Conservation (phyloP, 1,284 basidiomycete species). For the Cutaneotrichosporon mucoides region DNA sequence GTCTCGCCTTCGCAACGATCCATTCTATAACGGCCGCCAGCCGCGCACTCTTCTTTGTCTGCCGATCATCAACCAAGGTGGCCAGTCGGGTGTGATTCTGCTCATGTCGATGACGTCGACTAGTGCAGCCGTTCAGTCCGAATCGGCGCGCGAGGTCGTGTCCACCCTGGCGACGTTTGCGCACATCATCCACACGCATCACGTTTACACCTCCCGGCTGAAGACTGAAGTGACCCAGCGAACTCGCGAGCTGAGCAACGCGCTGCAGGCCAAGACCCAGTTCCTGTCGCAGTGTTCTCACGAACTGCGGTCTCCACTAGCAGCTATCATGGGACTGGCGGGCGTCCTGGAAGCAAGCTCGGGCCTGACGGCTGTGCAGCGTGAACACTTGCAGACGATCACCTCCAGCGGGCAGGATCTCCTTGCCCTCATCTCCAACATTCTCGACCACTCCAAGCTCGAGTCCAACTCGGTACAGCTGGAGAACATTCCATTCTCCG, state of each 20-base stretch:
- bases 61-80: conserved; percentile 35
- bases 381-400: conserved; percentile 51
- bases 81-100: conserved; percentile 31
- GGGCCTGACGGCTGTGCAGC: conserved; percentile 45
- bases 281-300: conserved; percentile 47
- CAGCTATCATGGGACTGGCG: conserved; percentile 44
- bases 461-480: conserved; percentile 49
- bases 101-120: conserved; percentile 28
- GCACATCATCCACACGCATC: conserved; percentile 30
- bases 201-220: conserved; percentile 29
- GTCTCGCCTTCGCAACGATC: conserved; percentile 25
- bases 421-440: conserved; percentile 51
- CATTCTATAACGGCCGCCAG: conserved; percentile 28
- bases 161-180: conserved; percentile 36
- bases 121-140: conserved; percentile 22
- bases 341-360: conserved; percentile 45
- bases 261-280: conserved; percentile 35
- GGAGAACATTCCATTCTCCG: conserved; percentile 48
- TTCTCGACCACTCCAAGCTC: conserved; percentile 51
- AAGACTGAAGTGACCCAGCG: conserved; percentile 31
- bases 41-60: conserved; percentile 32
- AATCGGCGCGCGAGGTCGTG: conserved; percentile 24
- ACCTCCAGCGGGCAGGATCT: conserved; percentile 50
- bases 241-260: conserved; percentile 31
- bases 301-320: conserved; percentile 52